Evolutionary conservation across 2,329 filamentous ascomycete species (phyloP).

Genomic region (Aspergillaceae sp.): DNA sequence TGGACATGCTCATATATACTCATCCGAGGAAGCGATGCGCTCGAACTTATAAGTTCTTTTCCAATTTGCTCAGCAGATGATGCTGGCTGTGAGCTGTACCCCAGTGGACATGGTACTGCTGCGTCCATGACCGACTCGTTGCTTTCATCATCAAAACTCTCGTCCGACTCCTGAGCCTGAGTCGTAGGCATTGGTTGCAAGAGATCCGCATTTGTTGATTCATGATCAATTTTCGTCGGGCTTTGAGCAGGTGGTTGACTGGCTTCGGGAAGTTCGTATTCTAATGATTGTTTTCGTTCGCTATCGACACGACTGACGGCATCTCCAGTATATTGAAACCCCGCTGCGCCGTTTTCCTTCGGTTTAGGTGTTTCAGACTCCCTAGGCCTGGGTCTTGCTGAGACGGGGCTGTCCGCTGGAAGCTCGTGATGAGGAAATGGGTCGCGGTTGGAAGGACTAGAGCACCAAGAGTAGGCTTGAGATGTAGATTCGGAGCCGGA

Average conservation of each 20-base stretch:
- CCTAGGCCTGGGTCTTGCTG: neutral
- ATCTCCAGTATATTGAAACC: neutral
- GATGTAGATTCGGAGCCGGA: constrained; percentile 10
- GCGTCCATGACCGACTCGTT: constrained; percentile 27
- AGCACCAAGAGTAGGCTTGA: constrained; percentile 10
- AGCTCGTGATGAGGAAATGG: constrained; percentile 9
- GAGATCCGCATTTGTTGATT: neutral
- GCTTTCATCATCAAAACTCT: constrained; percentile 15
- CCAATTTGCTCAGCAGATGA: constrained; percentile 16
- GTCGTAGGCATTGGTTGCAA: neutral
- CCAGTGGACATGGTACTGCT: constrained; percentile 24
- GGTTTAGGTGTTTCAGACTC: neutral
- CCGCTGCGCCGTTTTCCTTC: neutral
- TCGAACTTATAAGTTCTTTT: constrained; percentile 15
- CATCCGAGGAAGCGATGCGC: constrained; percentile 11
- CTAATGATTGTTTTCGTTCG: neutral
- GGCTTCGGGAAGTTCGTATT: neutral
- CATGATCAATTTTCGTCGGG: neutral
- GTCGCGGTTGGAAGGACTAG: constrained; percentile 8
- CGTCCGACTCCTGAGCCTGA: neutral
- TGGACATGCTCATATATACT: constrained; percentile 17
- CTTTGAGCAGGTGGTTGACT: neutral
- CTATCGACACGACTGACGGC: neutral
- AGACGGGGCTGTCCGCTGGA: constrained; percentile 15
- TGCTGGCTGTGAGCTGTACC: constrained; percentile 13